These are phyloP conservation scores for Nitzschia sp. DNA, from an alignment of 108 stramenopile species.

Conservation along the genomic window DNA sequence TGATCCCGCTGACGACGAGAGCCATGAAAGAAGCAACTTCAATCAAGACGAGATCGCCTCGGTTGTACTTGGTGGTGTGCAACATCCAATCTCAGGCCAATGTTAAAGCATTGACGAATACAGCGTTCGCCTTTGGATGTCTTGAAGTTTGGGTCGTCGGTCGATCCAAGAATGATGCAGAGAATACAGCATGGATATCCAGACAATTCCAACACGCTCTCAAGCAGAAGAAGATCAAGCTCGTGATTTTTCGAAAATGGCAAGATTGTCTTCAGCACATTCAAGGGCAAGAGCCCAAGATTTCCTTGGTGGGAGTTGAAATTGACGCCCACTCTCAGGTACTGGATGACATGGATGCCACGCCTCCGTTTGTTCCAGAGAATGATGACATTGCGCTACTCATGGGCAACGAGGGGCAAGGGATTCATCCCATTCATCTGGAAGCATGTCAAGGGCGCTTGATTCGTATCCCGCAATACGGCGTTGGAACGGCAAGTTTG, in stretches of 20 bases:
- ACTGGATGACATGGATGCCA: conserved; percentile 34
- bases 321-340: conserved; percentile 57
- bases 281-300: conserved; percentile 11
- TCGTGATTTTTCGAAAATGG: conserved; percentile 62
- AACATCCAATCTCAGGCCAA: conserved; percentile 79
- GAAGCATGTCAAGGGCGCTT: conserved; percentile 63
- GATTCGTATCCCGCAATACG: conserved; percentile 78
- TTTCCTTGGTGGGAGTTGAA: conserved; percentile 76
- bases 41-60: conserved; percentile 1
- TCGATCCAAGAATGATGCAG: conserved; percentile 45
- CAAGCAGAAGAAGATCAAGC: conserved; percentile 9
- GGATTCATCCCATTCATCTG: conserved; percentile 75
- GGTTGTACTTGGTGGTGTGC: conserved; percentile 68
- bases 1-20: too few relatives aligned
- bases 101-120: conserved; percentile 56
- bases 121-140: conserved; percentile 73
- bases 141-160: conserved; percentile 68
- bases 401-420: conserved; percentile 88
- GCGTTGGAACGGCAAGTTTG: conserved; percentile 85
- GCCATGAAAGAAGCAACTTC: not conserved
- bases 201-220: conserved; percentile 15
- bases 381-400: conserved; percentile 60
- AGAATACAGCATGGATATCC: conserved; percentile 21
- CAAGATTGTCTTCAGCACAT: conserved; percentile 64
- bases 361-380: conserved; percentile 2